Base-by-base conservation (phyloP, 495 filamentous ascomycete genomes). In the Terfezia claveryi region DNA sequence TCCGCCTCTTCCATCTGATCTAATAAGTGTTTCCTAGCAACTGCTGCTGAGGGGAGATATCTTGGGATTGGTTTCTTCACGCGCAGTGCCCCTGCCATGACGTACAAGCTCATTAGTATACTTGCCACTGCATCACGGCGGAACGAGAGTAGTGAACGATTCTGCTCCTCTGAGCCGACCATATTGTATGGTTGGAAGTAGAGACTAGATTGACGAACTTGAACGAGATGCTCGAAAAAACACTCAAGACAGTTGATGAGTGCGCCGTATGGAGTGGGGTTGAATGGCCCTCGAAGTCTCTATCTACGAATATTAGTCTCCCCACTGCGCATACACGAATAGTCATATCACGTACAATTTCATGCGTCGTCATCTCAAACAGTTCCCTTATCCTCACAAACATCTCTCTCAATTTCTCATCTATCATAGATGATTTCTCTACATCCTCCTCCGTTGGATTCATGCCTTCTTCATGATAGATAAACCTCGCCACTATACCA, bases 201-300 rank as follows among this genome's bases (percentile, higher is more conserved):
- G 23, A 78, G 59, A n/a, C 69, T 71, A 10, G 74, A 73, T 56
- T 79, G 74, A 8, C 76, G 75, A 8, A 78, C 71, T 50, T 74
- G 68, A 49, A 79, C 70, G 37, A 78, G 69, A 54, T 76, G 74
- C 57, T 77, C 75, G 54, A 78, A 75, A 65, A 79, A 75, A 8
- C 67, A 65, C 58, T 79, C 76, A 53, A 71, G 74, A 17, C 70
- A 64, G 54, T 72, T 68, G 37, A 78, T 74, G 11, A 77, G 70
- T 10, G 67, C 73, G n/a, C 67, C 70, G 62, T 77, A 78, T 0
- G 76, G 76, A 6, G 72, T 64, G 6, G 73, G 70, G 57, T 79
- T 66, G 56, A 79, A 79, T 2, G 75, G 75, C 17, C 70, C 76
- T 50, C 76, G 70, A 44, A 78, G 68, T 10, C 76, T 72, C 66